A percentile compares a stretch with the other conserved stretches of the same genome.
phyloP scores from a whole-genome alignment of 495 filamentous ascomycete species.

The Aspergillus nidulans region DNA sequence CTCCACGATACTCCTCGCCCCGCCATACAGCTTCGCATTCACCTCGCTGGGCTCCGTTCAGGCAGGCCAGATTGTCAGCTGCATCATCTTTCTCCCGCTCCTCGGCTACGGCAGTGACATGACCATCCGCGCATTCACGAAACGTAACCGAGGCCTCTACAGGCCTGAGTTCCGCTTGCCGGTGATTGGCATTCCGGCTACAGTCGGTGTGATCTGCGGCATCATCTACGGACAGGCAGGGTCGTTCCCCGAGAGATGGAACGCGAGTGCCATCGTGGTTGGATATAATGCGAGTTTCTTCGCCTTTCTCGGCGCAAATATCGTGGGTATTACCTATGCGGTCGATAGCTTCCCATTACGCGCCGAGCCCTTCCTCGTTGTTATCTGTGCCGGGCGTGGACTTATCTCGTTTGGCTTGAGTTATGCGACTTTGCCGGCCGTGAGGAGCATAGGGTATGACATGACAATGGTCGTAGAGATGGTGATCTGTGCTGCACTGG shows the following conservation, averaged over 20 bases:
- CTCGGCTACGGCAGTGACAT: slow-evolving; percentile 24
- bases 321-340: slow-evolving; percentile 25
- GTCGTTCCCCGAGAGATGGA: slow-evolving; percentile 15
- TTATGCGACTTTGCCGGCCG: slow-evolving; percentile 2
- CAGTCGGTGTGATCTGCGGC: slow-evolving; percentile 16
- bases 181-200: slow-evolving; percentile 19
- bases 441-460: slow-evolving; percentile 1
- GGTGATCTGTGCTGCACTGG: slow-evolving; percentile 2
- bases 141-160: slow-evolving; percentile 14
- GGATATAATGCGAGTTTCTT: slow-evolving; percentile 25
- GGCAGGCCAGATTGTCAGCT: slow-evolving; percentile 21
- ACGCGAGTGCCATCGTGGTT: slow-evolving; percentile 13
- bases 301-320: slow-evolving; percentile 20
- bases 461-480: slow-evolving; percentile 3
- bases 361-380: slow-evolving; percentile 22
- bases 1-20: slow-evolving; percentile 12
- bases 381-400: slow-evolving; percentile 23
- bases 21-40: slow-evolving; percentile 18
- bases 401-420: slow-evolving; percentile 30
- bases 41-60: slow-evolving; percentile 22
- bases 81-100: slow-evolving; percentile 21
- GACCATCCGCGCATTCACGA: slow-evolving; percentile 10
- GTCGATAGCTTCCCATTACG: slow-evolving; percentile 23
- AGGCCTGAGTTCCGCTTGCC: slow-evolving; percentile 23
- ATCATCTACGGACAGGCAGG: slow-evolving; percentile 23